Base-by-base conservation (phyloP, 192 early-diverging fungal species). In the Coemansia sp. region DNA sequence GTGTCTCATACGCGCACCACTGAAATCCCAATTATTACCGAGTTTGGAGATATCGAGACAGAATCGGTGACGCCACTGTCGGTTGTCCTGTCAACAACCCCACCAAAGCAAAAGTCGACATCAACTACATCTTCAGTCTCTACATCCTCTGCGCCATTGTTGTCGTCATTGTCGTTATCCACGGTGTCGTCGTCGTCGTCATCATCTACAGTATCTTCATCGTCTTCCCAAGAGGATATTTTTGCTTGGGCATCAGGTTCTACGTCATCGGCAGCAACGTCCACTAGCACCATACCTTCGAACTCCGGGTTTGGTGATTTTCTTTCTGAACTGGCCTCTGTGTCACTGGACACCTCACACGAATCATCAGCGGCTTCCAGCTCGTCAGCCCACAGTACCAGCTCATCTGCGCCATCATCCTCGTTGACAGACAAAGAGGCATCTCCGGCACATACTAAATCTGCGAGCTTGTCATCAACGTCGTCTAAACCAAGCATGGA, bases 21-120 rank as follows among this genome's bases (percentile, higher is more conserved):
- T 2, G 71, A 73, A 57, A 27, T 73, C 13, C 37, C 64, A 3
- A 73, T 73, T 38, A 37, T 64, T 16, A 67, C 65, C 12, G 71
- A 73, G 16, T 22, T 62, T 23, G 65, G 23, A 7, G 24, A 29
- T 22, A 3, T 54, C n/a, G 14, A 43, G 41, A 43, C 41, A 14
- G 41, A 6, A 32, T 32, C 32, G 7, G 32, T 32, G 32, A 32
- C 32, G 7, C 32, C 32, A 7, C 32, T 32, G 8, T 32, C 32
- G 7, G 32, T 32, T 32, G 32, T 32, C 32, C 7, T 9, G 32
- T 8, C 32, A 32, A 32, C 8, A 8, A 32, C 32, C 32, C 32
- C 41, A 43, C 41, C 41, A 12, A 43, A 43, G 41, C 12, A n/a
- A 14, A n/a, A 43, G 41, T 62, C 60, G 4, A 13, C 24, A 13